These are phyloP conservation scores for Trifolium subterraneum DNA, from an alignment of 306 rosid species.

Conservation along the genomic window DNA sequence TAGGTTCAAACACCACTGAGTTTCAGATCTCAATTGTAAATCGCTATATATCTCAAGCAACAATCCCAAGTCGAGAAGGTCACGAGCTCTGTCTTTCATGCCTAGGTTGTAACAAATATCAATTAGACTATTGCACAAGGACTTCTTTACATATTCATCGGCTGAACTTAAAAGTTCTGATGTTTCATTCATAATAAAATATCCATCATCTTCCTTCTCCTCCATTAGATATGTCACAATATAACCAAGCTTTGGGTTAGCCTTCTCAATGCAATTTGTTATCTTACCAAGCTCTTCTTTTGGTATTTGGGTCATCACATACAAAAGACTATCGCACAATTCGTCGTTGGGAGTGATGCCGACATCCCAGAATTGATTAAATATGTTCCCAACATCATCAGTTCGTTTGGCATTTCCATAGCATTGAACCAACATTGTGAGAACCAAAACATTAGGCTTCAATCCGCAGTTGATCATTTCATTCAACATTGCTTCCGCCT, in stretches of 20 bases:
- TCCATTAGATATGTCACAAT: conserved; percentile 64
- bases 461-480: conserved; percentile 74
- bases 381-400: conserved; percentile 78
- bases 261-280: conserved; percentile 64
- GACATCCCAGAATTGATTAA: conserved; percentile 58
- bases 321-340: conserved; percentile 75
- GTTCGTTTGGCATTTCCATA: conserved; percentile 80
- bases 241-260: conserved; percentile 68
- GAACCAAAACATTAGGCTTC: conserved; percentile 70
- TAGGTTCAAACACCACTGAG: conserved; percentile 79
- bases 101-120: conserved; percentile 76
- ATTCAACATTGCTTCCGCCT: conserved; percentile 71
- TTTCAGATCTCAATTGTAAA: conserved; percentile 72
- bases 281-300: conserved; percentile 70
- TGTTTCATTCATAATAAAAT: conserved; percentile 62
- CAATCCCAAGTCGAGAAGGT: conserved; percentile 71
- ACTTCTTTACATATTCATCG: conserved; percentile 67
- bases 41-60: conserved; percentile 66
- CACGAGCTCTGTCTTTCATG: conserved; percentile 63
- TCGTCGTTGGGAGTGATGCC: conserved; percentile 75
- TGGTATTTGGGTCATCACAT: conserved; percentile 73
- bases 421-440: conserved; percentile 85
- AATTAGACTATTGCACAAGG: conserved; percentile 79
- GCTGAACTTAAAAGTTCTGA: conserved; percentile 59
- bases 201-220: conserved; percentile 47